Evolutionary conservation across 164 flowering plant genomes (phyloP), one percentile per base, ranked within the genome.

Genomic region (Amborella trichopoda): DNA sequence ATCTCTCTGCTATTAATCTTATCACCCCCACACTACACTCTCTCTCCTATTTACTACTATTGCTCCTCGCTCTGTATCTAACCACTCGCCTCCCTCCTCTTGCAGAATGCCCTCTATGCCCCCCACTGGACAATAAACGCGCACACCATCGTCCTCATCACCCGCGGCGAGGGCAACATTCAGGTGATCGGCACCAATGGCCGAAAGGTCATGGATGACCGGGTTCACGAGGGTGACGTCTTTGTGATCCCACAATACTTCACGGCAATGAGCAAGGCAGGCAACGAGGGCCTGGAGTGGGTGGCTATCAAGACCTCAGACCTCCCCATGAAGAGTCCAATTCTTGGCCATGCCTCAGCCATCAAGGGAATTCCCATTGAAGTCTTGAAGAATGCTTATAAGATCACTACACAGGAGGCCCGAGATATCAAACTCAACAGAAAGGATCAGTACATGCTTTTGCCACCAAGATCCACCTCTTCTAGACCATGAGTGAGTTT

Each of bases 201-300:
- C 3, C 21, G 47, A 20, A 40, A 56, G 3, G 49, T 65, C 28
- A 44, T 63, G 41, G 57, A 70, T 37, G 72, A 56, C 30, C 20
- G 37, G 18, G 59, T 72, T 21, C 50, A 39, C 1, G 41, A 52
- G 30, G 71, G 73, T 2, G 63, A 65, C 33, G n/a, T 72, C 40
- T 50, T 72, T 2, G 65, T 68, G 26, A 53, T 72, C 25, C 80
- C 80, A 6, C 80, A 75, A 51, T 55, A 45, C 58, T 69, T 53
- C 46, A 54, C 64, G 0, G 41, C 58, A 3, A 47, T 60, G 27
- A 50, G 46, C 1, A 39, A 43, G 32, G 80, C 77, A 0, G 73
- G 68, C 5, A 34, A 30, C 27, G 36, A 63, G 0, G 75, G 77
- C 5, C 63, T 58, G 37, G 69, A 72, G 37, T 69, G 59, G 59